phyloP scores from a whole-genome alignment of 345 rosid genomes.

The Geranium rotundifolium region DNA sequence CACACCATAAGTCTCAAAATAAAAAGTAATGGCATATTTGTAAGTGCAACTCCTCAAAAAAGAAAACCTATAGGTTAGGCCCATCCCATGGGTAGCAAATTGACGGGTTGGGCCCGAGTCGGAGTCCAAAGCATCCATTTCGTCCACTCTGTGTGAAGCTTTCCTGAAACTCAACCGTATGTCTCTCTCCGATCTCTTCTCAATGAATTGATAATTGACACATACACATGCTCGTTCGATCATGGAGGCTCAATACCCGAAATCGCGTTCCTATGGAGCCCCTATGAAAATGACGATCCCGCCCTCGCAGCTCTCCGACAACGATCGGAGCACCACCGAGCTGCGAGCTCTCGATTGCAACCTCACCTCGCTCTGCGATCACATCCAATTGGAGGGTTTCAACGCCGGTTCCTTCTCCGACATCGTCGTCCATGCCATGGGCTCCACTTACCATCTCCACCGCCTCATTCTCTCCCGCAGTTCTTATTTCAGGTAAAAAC shows the following conservation, averaged over 20 bases:
- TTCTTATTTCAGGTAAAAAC: conserved; percentile 73
- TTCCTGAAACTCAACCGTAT: too few relatives aligned
- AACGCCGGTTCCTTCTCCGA: conserved; percentile 81
- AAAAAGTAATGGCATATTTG: too few relatives aligned
- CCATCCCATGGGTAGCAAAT: too few relatives aligned
- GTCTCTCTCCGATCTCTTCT: too few relatives aligned
- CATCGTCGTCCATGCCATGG: conserved; percentile 72
- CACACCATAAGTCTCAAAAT: too few relatives aligned
- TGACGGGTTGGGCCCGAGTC: too few relatives aligned
- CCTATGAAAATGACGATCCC: conserved; percentile 31
- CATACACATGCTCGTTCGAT: too few relatives aligned
- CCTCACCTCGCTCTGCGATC: conserved; percentile 82
- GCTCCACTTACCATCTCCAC: conserved; percentile 79
- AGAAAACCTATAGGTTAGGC: too few relatives aligned
- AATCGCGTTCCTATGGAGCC: conserved; percentile 28
- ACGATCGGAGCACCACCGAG: conserved; percentile 54
- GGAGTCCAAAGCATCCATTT: too few relatives aligned
- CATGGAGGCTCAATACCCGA: conserved; percentile 25
- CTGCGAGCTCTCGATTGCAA: conserved; percentile 75
- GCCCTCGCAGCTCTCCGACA: conserved; percentile 45
- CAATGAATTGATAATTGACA: too few relatives aligned
- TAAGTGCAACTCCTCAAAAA: too few relatives aligned
- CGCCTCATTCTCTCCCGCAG: conserved; percentile 88
- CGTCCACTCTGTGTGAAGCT: too few relatives aligned
- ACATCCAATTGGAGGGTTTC: conserved; percentile 82